Conservation (phyloP, 805 yeast genomes). For the Helenozyma baotianmanensis region DNA sequence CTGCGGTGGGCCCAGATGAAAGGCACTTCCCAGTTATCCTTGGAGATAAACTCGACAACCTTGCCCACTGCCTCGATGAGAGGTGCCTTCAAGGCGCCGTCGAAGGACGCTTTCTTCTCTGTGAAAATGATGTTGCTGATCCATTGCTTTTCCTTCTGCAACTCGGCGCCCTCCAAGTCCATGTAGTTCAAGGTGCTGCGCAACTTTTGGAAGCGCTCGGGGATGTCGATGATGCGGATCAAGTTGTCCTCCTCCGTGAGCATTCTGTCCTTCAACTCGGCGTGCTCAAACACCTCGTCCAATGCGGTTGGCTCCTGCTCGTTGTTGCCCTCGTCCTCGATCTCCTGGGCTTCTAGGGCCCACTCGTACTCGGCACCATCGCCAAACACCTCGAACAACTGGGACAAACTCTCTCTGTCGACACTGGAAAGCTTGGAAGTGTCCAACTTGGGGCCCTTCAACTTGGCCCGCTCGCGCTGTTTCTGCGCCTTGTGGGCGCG, state of each 20-base stretch:
- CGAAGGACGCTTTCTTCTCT: slow-evolving; percentile 49
- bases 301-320: slow-evolving; percentile 60
- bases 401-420: slow-evolving; percentile 89
- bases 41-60: slow-evolving; percentile 66
- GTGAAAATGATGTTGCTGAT: slow-evolving; percentile 57
- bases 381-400: slow-evolving; percentile 91
- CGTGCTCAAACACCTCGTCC: slow-evolving; percentile 90
- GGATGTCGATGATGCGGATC: slow-evolving; percentile 79
- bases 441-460: slow-evolving; percentile 43
- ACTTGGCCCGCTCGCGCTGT: slow-evolving; percentile 29
- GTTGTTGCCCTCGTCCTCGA: slow-evolving; percentile 49
- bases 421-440: slow-evolving; percentile 56
- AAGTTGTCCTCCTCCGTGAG: slow-evolving; percentile 88
- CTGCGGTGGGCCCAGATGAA: slow-evolving; percentile 94
- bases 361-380: slow-evolving; percentile 97
- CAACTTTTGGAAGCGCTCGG: slow-evolving; percentile 84
- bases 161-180: slow-evolving; percentile 66
- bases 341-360: slow-evolving; percentile 90
- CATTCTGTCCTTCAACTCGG: slow-evolving; percentile 85
- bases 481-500: slow-evolving; percentile 30
- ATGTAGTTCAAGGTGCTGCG: slow-evolving; percentile 65
- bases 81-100: slow-evolving; percentile 39
- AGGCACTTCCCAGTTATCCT: slow-evolving; percentile 85
- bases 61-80: slow-evolving; percentile 68
- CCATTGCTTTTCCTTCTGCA: slow-evolving; percentile 74